Conservation (phyloP, 768 basidiomycete genomes). For the Neoboletus subvelutipes region DNA sequence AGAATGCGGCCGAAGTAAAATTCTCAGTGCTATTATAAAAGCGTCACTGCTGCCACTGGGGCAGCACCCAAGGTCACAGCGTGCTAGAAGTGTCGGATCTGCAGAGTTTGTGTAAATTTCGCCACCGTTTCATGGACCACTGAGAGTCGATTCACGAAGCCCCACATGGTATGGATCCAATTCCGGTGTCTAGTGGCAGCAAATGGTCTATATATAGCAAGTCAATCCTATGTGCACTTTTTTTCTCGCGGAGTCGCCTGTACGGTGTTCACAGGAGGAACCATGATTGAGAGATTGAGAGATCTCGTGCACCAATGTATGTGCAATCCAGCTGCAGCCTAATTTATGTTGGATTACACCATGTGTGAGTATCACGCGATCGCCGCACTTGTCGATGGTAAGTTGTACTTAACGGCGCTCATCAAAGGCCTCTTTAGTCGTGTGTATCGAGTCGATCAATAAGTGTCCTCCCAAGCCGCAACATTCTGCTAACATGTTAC, state of each 20-base stretch:
- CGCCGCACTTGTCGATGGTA: too few species aligned
- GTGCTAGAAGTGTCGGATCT: background rate
- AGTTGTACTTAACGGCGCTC: too few species aligned
- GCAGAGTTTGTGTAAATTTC: background rate
- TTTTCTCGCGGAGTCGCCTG: background rate
- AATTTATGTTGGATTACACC: too few species aligned
- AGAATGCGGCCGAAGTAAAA: background rate
- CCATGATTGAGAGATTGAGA: background rate
- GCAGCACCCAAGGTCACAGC: background rate
- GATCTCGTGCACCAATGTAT: background rate
- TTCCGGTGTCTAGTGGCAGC: background rate
- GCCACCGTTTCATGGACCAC: background rate
- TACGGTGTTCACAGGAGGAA: too few species aligned
- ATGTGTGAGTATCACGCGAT: background rate
- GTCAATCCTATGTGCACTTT: background rate
- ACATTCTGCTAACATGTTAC: background rate
- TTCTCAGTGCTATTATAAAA: background rate
- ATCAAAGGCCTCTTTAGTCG: background rate
- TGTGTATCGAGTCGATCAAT: background rate
- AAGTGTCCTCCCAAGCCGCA: background rate
- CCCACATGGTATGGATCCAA: background rate
- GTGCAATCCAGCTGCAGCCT: background rate
- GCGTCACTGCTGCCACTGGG: background rate
- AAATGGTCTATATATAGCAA: background rate
- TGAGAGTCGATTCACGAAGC: background rate